Base-by-base conservation (phyloP, 2,329 filamentous ascomycete genomes). In the Colletotrichum eleusines region DNA sequence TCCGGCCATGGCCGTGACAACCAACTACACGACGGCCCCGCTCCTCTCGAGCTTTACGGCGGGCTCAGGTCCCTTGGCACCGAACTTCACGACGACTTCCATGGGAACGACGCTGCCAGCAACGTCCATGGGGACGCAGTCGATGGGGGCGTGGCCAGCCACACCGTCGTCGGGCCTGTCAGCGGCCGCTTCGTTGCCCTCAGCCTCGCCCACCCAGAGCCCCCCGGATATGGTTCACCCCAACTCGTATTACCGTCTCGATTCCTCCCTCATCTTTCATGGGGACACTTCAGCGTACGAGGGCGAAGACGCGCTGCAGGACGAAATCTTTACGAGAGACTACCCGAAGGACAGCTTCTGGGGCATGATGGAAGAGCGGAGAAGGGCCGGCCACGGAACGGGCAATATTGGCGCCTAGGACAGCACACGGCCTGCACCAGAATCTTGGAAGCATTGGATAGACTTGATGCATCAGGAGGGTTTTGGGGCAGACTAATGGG, bases 161-260 rank as follows among this genome's bases (percentile, higher is more conserved):
- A 60, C 57, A 11, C 57, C 57, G 5, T 60, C 57, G 8, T 60
- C 57, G 5, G 57, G 57, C 3, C 28, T 60, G 20, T 60, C 57
- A 12, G 40, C 26, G n/a, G 57, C 40, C 16, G 57, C 57, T 33
- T 60, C 57, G 28, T 23, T 60, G 28, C 57, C 57, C 7, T 60
- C 57, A 12, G 42, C 28, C 12, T 60, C 57, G 11, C 55, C 57
- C 26, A 60, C 57, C 5, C 57, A 60, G 57, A 60, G 57, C 12
- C 57, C 57, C 5, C 57, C 42, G 3, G 57, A 60, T n/a, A 46
- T 60, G 57, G 57, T 60, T 18, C 28, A 40, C 3, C 42, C 57
- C 28, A 48, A 31, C 20, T 48, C 28, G 14, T 51, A 51, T 16
- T 60, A 60, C 31, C 57, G 40, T 8, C 57, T 60, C 20, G 40